phyloP scores from a whole-genome alignment of 2,329 filamentous ascomycete species.

The Trichoderma sp. region DNA sequence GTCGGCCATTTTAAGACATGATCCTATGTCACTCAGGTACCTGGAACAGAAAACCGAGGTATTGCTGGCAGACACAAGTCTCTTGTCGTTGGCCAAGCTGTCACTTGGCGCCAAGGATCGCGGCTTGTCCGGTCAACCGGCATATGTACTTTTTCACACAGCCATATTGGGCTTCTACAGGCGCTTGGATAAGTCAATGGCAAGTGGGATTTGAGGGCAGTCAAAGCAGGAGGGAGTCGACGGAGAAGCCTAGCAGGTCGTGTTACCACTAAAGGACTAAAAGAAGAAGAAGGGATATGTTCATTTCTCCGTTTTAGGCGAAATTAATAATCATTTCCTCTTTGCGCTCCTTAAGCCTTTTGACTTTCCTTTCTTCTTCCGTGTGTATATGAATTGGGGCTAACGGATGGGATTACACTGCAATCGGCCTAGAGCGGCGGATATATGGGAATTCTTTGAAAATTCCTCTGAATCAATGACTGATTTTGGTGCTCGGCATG shows the following conservation, averaged over 20 bases:
- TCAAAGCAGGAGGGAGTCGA: not conserved
- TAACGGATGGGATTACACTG: not conserved
- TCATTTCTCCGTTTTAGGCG: not conserved
- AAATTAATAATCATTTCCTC: not conserved
- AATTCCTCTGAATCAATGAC: not conserved
- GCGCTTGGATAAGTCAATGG: not conserved
- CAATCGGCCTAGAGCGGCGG: not conserved
- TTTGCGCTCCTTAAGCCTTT: not conserved
- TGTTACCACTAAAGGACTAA: not conserved
- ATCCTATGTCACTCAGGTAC: not conserved
- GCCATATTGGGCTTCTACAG: not conserved
- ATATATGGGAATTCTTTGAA: not conserved
- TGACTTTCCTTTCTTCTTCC: not conserved
- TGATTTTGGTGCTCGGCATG: not conserved
- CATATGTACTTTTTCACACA: not conserved
- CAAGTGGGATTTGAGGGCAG: not conserved
- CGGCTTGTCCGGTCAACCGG: not conserved
- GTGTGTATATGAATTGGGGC: not conserved
- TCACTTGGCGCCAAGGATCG: constrained; percentile 4
- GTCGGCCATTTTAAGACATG: not conserved
- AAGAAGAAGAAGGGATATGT: not conserved
- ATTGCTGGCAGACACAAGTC: not conserved
- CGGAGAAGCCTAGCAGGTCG: not conserved
- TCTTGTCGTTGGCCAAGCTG: not conserved
- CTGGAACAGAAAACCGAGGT: not conserved